These are phyloP conservation scores for Saxophila tyrrhenica DNA, from an alignment of 495 filamentous ascomycete species.

Conservation along the genomic window DNA sequence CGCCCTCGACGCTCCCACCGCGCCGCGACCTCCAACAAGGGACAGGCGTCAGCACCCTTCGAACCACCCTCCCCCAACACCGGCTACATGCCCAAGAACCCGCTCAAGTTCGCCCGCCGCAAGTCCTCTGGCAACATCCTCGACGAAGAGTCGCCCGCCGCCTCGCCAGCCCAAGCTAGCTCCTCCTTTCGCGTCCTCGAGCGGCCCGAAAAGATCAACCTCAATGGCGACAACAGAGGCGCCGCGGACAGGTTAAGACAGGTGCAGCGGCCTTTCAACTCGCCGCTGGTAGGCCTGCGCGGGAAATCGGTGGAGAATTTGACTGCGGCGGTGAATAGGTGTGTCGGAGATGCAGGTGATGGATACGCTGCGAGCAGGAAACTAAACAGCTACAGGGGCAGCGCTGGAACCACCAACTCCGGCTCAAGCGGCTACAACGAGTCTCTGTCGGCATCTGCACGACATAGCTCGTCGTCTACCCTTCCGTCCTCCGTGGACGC, in stretches of 20 bases:
- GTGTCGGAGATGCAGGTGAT: neutral
- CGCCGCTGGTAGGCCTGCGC: constrained; percentile 12
- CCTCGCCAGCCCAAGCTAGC: neutral
- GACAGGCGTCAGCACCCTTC: neutral
- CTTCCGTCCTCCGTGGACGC: constrained; percentile 22
- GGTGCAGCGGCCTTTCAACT: constrained; percentile 13
- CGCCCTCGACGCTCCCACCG: neutral
- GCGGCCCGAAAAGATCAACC: constrained; percentile 11
- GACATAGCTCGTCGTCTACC: constrained; percentile 25
- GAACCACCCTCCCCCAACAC: neutral
- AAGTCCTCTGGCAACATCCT: constrained; percentile 24
- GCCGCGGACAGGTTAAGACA: constrained; percentile 2
- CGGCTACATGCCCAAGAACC: constrained; percentile 21
- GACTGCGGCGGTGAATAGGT: constrained; percentile 18
- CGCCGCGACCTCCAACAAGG: too few relatives aligned
- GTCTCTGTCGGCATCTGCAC: constrained; percentile 20
- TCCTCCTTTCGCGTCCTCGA: constrained; percentile 24
- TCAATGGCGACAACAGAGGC: neutral
- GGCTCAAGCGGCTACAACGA: constrained; percentile 20
- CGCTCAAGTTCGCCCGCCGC: constrained; percentile 19
- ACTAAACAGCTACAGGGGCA: constrained; percentile 17
- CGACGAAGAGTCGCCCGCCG: constrained; percentile 5
- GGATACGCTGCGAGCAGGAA: neutral
- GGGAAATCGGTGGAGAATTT: constrained; percentile 15
- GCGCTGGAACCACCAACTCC: constrained; percentile 21